A percentile compares a stretch with the other conserved stretches of the same genome.
Evolutionary conservation across 2,329 filamentous ascomycete genomes (phyloP).

Genomic region (Pseudogymnoascus sp.): DNA sequence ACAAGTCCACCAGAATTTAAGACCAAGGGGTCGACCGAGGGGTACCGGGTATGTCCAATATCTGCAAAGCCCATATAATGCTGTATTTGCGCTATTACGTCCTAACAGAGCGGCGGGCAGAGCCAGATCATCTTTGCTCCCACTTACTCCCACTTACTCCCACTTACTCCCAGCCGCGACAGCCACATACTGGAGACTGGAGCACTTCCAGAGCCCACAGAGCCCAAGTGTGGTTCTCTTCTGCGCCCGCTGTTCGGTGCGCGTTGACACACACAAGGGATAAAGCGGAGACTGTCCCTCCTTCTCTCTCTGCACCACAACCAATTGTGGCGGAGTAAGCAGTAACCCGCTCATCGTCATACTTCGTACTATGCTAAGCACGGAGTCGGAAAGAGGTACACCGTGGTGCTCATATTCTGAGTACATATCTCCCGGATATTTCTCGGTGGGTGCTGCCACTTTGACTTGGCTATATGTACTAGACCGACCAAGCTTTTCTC

Average conservation of each 20-base stretch:
- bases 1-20: neutral
- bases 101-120: neutral
- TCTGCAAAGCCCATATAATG: neutral
- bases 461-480: neutral
- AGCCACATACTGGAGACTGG: neutral
- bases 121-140: neutral
- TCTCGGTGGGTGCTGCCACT: neutral
- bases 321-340: constrained; percentile 1
- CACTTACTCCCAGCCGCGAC: neutral
- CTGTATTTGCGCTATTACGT: neutral
- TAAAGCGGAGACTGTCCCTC: neutral
- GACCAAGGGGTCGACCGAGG: neutral
- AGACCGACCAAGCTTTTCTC: neutral
- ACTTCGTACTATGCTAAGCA: neutral
- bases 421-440: neutral
- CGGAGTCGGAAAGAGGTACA: neutral
- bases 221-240: neutral
- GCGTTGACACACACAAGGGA: neutral
- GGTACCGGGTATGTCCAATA: neutral
- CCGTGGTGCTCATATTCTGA: neutral
- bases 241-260: neutral
- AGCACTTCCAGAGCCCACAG: neutral
- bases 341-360: neutral
- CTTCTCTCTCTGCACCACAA: neutral
- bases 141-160: neutral